Conservation (phyloP, 2,329 filamentous ascomycete genomes). For the Talaromyces funiculosus region DNA sequence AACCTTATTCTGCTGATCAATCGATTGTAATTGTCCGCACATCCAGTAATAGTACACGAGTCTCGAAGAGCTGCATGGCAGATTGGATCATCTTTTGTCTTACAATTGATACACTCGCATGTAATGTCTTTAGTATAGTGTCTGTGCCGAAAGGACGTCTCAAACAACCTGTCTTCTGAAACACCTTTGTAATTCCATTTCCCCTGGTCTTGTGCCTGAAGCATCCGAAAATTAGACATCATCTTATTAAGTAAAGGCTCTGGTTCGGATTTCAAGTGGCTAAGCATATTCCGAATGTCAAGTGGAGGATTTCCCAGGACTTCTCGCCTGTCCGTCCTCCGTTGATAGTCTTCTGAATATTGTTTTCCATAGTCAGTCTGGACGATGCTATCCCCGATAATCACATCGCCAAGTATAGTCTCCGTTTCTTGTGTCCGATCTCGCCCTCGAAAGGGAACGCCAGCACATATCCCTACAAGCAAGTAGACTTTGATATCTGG, state of each 20-base stretch:
- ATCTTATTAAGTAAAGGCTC: background rate
- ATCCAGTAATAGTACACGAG: background rate
- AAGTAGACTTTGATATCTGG: background rate
- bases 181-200: slow-evolving; percentile 1
- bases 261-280: background rate
- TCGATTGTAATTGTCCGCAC: background rate
- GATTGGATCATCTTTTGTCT: background rate
- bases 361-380: slow-evolving; percentile 26
- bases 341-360: slow-evolving; percentile 19
- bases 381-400: slow-evolving; percentile 22
- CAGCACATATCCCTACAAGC: slow-evolving; percentile 7
- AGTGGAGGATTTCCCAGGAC: slow-evolving; percentile 14
- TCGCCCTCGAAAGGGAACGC: background rate
- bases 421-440: slow-evolving; percentile 12
- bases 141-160: background rate
- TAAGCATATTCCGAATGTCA: slow-evolving; percentile 1
- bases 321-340: slow-evolving; percentile 18
- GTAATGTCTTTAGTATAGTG: background rate
- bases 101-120: background rate
- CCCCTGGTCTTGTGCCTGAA: background rate
- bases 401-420: slow-evolving; percentile 26
- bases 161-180: slow-evolving; percentile 1
- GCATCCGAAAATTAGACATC: background rate
- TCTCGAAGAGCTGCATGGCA: slow-evolving; percentile 1
- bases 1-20: background rate